These are phyloP conservation scores for Bipolaris bicolor DNA, from an alignment of 2,329 filamentous ascomycete genomes.

Conservation along the genomic window DNA sequence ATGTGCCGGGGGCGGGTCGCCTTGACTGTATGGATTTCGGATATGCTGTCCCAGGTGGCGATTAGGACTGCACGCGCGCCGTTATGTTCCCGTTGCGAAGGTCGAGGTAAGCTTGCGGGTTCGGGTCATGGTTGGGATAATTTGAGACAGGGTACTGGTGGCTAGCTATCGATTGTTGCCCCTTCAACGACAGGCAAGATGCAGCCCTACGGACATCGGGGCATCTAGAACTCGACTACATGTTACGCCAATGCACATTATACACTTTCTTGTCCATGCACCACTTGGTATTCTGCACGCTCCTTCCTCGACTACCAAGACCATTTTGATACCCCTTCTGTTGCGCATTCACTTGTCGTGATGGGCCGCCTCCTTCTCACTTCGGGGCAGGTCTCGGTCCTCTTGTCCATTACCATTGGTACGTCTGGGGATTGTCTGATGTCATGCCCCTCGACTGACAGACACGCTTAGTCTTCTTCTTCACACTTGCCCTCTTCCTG, in stretches of 20 bases:
- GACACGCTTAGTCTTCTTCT: constrained; percentile 65
- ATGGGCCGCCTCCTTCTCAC: constrained; percentile 65
- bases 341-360: constrained; percentile 7
- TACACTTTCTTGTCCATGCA: constrained; percentile 30
- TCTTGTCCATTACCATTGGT: constrained; percentile 69
- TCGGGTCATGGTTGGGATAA: constrained; percentile 17
- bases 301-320: constrained; percentile 15
- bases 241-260: constrained; percentile 38
- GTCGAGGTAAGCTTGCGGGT: constrained; percentile 5
- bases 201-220: constrained; percentile 24
- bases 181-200: constrained; percentile 21
- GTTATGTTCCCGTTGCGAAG: background rate
- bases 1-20: constrained; percentile 15
- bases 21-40: background rate
- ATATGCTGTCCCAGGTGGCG: background rate
- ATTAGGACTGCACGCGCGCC: background rate
- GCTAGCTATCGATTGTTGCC: constrained; percentile 41
- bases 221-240: constrained; percentile 18
- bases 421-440: constrained; percentile 38
- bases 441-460: background rate
- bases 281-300: constrained; percentile 17
- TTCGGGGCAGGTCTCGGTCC: constrained; percentile 72
- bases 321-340: constrained; percentile 25
- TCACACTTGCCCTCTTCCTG: constrained; percentile 82
- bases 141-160: constrained; percentile 18